These are phyloP conservation scores for Casuarina cunninghamiana DNA, from an alignment of 306 rosid species.

Conservation along the genomic window DNA sequence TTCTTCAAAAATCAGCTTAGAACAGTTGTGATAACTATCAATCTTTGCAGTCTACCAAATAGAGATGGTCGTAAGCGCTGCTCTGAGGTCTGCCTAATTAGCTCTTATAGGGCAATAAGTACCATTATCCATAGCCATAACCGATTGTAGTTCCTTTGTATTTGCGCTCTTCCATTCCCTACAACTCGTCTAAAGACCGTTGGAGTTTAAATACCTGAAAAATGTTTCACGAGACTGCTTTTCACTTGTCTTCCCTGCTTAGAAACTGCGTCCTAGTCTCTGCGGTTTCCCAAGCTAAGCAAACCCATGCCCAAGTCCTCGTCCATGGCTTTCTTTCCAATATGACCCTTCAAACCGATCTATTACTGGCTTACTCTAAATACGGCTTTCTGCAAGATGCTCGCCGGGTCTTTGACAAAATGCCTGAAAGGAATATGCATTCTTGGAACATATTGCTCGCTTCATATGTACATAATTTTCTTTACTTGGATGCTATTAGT, in stretches of 20 bases:
- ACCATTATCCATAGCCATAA: background rate
- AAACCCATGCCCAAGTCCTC: conserved; percentile 60
- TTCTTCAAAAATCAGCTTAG: no score
- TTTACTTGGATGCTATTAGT: conserved; percentile 34
- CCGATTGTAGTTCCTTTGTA: background rate
- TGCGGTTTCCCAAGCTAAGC: conserved; percentile 41
- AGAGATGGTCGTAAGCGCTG: no score
- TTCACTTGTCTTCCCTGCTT: conserved; percentile 46
- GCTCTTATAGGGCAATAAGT: no score
- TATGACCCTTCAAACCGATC: conserved; percentile 59
- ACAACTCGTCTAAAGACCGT: background rate
- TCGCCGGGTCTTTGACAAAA: conserved; percentile 57
- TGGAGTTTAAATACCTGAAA: background rate
- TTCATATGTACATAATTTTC: conserved; percentile 39
- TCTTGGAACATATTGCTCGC: conserved; percentile 75
- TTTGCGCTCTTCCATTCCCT: background rate
- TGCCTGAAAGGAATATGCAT: conserved; percentile 59
- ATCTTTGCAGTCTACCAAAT: no score
- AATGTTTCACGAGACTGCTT: conserved; percentile 27
- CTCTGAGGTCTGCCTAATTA: no score
- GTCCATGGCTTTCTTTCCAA: conserved; percentile 52
- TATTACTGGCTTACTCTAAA: conserved; percentile 47
- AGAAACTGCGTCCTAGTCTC: conserved; percentile 34
- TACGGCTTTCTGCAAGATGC: conserved; percentile 39
- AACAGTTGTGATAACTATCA: no score